These are phyloP conservation scores for Achaetomium macrosporum DNA, from an alignment of 2,329 filamentous ascomycete genomes.

Conservation along the genomic window DNA sequence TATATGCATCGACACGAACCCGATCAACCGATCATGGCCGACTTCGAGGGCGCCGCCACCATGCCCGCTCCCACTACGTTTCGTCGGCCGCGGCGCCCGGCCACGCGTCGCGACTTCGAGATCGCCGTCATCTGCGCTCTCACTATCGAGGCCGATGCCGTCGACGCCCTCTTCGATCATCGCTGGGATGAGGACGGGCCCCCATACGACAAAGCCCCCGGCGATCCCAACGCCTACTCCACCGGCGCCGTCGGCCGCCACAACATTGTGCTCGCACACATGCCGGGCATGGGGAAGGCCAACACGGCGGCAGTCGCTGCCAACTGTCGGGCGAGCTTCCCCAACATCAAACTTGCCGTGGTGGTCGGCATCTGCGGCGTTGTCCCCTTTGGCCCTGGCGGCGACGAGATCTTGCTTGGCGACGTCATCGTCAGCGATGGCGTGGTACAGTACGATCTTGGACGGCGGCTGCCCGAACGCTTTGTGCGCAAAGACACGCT, in stretches of 20 bases:
- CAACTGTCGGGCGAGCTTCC: conserved; percentile 26
- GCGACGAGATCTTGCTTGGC: conserved; percentile 17
- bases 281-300: conserved; percentile 3
- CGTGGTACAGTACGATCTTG: conserved; percentile 22
- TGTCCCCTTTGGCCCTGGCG: conserved; percentile 5
- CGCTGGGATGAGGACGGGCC: not conserved
- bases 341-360: conserved; percentile 18
- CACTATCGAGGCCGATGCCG: not conserved
- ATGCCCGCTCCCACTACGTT: too few relatives aligned
- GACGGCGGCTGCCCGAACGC: conserved; percentile 17
- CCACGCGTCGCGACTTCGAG: conserved; percentile 2
- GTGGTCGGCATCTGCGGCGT: conserved; percentile 25
- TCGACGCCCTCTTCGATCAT: not conserved
- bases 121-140: conserved; percentile 1
- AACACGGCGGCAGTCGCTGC: conserved; percentile 23
- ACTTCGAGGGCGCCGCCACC: too few relatives aligned
- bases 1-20: too few relatives aligned
- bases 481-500: conserved; percentile 21
- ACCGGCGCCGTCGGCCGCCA: not conserved
- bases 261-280: not conserved
- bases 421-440: conserved; percentile 23
- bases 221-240: not conserved
- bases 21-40: too few relatives aligned
- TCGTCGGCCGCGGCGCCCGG: conserved; percentile 8
- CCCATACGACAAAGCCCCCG: not conserved